Conservation (phyloP, 495 filamentous ascomycete genomes). For the Pseudomonodictys pantanalensis region DNA sequence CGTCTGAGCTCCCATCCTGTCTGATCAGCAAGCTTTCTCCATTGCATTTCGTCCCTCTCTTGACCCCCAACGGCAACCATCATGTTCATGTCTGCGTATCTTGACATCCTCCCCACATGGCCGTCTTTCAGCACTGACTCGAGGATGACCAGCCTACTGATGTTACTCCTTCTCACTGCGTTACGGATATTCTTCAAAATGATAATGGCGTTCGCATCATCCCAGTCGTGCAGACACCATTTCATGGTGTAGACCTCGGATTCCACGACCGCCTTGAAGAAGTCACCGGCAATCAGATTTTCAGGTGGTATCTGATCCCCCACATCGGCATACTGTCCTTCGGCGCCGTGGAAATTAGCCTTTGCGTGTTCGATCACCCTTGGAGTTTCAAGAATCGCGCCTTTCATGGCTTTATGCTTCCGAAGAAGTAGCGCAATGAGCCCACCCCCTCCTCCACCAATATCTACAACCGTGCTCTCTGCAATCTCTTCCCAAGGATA, state of each 20-base stretch:
- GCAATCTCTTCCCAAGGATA: slow-evolving; percentile 38
- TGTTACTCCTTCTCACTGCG: slow-evolving; percentile 9
- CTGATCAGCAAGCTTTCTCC: background rate
- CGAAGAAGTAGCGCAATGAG: slow-evolving; percentile 22
- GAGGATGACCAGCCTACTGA: slow-evolving; percentile 31
- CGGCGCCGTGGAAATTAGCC: slow-evolving; percentile 5
- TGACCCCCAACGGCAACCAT: slow-evolving; percentile 18
- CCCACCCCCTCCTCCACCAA: slow-evolving; percentile 28
- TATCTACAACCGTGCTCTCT: slow-evolving; percentile 23
- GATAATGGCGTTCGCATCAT: slow-evolving; percentile 25
- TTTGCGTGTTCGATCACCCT: slow-evolving; percentile 7
- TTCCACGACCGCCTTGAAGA: slow-evolving; percentile 28
- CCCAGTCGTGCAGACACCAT: slow-evolving; percentile 40
- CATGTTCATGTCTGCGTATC: slow-evolving; percentile 22
- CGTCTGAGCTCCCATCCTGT: slow-evolving; percentile 6
- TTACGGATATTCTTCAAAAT: slow-evolving; percentile 23
- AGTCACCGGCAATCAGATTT: slow-evolving; percentile 32
- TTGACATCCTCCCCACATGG: slow-evolving; percentile 12
- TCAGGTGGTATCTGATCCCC: slow-evolving; percentile 5
- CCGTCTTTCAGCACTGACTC: slow-evolving; percentile 35
- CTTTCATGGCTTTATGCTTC: slow-evolving; percentile 8
- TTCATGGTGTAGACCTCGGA: slow-evolving; percentile 36
- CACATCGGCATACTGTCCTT: slow-evolving; percentile 17
- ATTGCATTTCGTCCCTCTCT: slow-evolving; percentile 9
- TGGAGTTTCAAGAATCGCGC: slow-evolving; percentile 16